Percentiles rank a stretch among this genome's conserved stretches.
Conservation (phyloP, 148 eudicot species). For the Rhododendron ferrugineum region DNA sequence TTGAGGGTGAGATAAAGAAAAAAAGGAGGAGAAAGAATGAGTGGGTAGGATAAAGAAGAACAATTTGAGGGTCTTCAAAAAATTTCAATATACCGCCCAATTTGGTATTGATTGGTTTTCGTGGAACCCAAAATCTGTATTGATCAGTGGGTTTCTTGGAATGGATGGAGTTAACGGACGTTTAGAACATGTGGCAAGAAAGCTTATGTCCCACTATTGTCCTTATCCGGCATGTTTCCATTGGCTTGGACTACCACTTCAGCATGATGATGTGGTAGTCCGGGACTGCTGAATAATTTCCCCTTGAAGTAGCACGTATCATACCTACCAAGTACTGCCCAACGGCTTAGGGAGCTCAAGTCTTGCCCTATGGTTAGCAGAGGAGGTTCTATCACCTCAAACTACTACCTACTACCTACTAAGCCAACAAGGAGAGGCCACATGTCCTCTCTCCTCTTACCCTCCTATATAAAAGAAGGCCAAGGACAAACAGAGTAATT, state of each 20-base stretch:
- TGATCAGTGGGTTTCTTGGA: background rate
- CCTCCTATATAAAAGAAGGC: background rate
- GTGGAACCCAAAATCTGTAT: no score
- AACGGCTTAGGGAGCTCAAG: background rate
- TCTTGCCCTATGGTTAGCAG: background rate
- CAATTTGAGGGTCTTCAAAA: no score
- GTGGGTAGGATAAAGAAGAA: no score
- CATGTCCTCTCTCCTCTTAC: background rate
- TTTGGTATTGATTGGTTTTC: no score
- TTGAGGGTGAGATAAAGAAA: no score
- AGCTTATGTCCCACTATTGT: no score
- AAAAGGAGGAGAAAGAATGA: no score
- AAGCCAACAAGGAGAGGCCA: background rate
- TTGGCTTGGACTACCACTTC: no score
- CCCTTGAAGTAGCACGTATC: background rate
- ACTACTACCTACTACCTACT: background rate
- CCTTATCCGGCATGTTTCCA: no score
- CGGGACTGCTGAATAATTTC: no score
- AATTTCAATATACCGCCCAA: no score
- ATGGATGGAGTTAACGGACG: background rate
- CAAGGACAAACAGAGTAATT: background rate
- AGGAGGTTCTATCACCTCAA: background rate
- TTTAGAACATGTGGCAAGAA: background rate
- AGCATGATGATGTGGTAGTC: no score
- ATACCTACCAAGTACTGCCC: background rate